Evolutionary conservation across 805 yeast species (phyloP).

Genomic region (Suhomyces canberraensis): DNA sequence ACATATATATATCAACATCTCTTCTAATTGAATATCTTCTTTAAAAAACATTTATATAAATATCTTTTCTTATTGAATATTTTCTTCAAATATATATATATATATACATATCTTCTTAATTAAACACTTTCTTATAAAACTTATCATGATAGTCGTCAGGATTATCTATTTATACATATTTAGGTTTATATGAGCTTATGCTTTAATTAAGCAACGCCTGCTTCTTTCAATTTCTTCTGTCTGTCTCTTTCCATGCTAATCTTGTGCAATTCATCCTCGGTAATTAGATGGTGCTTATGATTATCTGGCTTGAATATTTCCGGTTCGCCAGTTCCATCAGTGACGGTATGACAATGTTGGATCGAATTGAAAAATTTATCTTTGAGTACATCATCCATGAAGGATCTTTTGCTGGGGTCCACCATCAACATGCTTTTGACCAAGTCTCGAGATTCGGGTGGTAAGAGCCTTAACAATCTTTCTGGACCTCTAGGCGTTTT

Average conservation of each 20-base stretch:
- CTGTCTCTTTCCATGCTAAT: conserved; percentile 29
- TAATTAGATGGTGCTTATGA: conserved; percentile 65
- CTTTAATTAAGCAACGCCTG: conserved; percentile 7
- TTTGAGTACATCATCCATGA: conserved; percentile 51
- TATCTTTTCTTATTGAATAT: too few relatives aligned
- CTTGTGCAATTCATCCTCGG: conserved; percentile 57
- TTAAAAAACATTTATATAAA: too few relatives aligned
- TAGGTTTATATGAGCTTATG: too few relatives aligned
- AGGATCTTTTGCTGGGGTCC: conserved; percentile 54
- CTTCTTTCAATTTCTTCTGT: conserved; percentile 8
- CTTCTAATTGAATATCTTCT: too few relatives aligned
- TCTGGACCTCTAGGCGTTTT: conserved; percentile 8
- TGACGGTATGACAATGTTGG: conserved; percentile 46
- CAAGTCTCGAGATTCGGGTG: conserved; percentile 58
- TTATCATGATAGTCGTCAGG: too few relatives aligned
- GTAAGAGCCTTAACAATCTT: conserved; percentile 55
- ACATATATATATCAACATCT: too few relatives aligned
- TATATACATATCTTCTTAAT: too few relatives aligned
- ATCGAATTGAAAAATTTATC: conserved; percentile 61
- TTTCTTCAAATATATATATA: too few relatives aligned
- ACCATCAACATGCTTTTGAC: conserved; percentile 64
- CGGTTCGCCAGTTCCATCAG: conserved; percentile 8
- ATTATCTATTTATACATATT: too few relatives aligned
- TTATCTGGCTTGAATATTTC: conserved; percentile 22
- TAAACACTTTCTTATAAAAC: too few relatives aligned